These are phyloP conservation scores for Ophiostoma quercus DNA, from an alignment of 2,329 filamentous ascomycete genomes.

Conservation along the genomic window DNA sequence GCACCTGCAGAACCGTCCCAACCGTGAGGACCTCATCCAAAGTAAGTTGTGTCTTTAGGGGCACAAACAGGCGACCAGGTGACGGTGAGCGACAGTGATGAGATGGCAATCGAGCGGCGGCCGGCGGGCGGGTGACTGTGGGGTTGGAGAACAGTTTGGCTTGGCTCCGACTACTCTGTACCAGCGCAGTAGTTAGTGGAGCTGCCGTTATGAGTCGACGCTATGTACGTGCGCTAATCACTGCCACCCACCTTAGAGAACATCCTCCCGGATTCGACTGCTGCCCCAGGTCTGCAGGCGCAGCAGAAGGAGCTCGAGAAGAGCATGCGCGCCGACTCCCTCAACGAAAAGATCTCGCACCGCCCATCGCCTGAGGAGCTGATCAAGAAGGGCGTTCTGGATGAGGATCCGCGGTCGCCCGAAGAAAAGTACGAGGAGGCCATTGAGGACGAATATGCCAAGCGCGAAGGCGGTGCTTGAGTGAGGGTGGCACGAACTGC, in stretches of 20 bases:
- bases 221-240: background rate
- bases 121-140: background rate
- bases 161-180: background rate
- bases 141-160: background rate
- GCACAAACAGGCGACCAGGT: background rate
- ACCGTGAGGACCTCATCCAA: constrained; percentile 72
- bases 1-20: constrained; percentile 66
- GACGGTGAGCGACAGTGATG: background rate
- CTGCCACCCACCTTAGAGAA: constrained; percentile 56
- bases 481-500: background rate
- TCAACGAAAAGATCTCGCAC: constrained; percentile 80
- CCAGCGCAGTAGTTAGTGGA: background rate
- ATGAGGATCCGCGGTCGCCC: constrained; percentile 57
- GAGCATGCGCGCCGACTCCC: constrained; percentile 78
- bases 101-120: background rate
- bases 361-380: constrained; percentile 71
- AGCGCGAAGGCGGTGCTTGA: constrained; percentile 56
- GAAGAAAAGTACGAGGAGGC: constrained; percentile 55
- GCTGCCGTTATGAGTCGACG: background rate
- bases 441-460: constrained; percentile 60
- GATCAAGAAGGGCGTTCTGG: constrained; percentile 73
- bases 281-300: constrained; percentile 72
- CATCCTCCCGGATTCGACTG: constrained; percentile 74
- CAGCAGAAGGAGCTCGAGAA: constrained; percentile 80
- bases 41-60: constrained; percentile 48